Evolutionary conservation across 2,329 filamentous ascomycete genomes (phyloP), one percentile per base, ranked within the genome.

Genomic region (Cladosporium velox): DNA sequence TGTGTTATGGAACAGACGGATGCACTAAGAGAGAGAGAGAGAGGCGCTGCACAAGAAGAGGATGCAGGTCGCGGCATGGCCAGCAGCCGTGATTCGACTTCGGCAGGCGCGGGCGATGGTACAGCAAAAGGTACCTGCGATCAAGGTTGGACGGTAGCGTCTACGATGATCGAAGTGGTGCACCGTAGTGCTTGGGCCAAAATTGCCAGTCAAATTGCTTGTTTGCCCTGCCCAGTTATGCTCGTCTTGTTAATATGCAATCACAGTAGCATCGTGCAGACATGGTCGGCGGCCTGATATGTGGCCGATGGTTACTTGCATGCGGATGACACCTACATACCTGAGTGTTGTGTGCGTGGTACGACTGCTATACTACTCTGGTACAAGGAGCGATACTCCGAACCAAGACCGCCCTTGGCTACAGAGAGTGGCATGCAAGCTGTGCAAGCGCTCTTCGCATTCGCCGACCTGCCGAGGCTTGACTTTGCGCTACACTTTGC

Each of bases 401-500:
- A 26, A 30, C 24, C 24, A 54, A 54, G 28, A 26, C 24, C 24
- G 49, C 34, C 55, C 28, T 30, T 30, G 28, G 28, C 28, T 30
- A 7, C n/a, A 30, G 38, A 26, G 15, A 41, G 55, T 26, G 2
- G 14, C n/a, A 26, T n/a, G 34, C 55, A 55, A 24, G 24, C 24
- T 24, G 24, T 24, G 24, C 24, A 24, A 24, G 26, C 30, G 52
- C 52, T n/a, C 52, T 12, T n/a, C 14, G 34, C 55, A 41, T n/a
- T 58, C 55, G 55, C 55, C 55, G 55, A 58, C 55, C 26, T 58
- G 55, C 55, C 55, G 55, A 58, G 34, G 55, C 54, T 58, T 57
- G 4, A 24, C 26, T 47, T 47, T 47, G 35, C 35, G 35, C 35
- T 34, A 34, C 32, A 44, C 18, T 44, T 21, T 47, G 41, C 41